Evolutionary conservation across 1,139 yeast species (phyloP).

Genomic region (Candida tetrigidarum): DNA sequence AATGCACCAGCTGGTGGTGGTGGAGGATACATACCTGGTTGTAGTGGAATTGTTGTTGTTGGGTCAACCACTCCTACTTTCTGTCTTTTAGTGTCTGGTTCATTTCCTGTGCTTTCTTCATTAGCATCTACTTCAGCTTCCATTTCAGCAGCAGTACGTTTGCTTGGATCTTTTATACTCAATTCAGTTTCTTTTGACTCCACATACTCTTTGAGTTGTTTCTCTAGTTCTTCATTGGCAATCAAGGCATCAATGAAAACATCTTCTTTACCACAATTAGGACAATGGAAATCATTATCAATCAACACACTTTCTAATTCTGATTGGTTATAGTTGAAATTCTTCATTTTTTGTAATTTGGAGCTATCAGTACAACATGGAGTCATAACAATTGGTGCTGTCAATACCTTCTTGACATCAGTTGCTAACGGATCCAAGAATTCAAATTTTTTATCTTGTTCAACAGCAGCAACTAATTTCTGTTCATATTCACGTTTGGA

Average conservation of each 20-base stretch:
- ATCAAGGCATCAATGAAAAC: constrained; percentile 73
- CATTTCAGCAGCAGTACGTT: constrained; percentile 28
- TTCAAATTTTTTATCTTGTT: constrained; percentile 46
- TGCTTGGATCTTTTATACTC: constrained; percentile 42
- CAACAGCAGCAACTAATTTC: constrained; percentile 37
- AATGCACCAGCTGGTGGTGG: constrained; percentile 26
- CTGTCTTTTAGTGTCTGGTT: constrained; percentile 35
- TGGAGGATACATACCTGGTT: constrained; percentile 23
- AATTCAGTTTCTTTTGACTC: constrained; percentile 46
- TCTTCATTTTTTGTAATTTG: constrained; percentile 56
- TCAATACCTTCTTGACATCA: constrained; percentile 66
- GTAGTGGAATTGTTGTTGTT: constrained; percentile 17
- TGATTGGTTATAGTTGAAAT: constrained; percentile 42
- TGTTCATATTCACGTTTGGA: constrained; percentile 46
- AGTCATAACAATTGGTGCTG: constrained; percentile 75
- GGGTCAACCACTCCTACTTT: too few relatives aligned
- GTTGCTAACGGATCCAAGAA: constrained; percentile 62
- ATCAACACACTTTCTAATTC: constrained; percentile 71
- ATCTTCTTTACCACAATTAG: constrained; percentile 78
- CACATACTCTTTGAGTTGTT: constrained; percentile 55
- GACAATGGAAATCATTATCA: constrained; percentile 89
- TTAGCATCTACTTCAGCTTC: constrained; percentile 22
- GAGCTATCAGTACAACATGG: constrained; percentile 72
- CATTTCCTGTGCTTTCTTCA: too few relatives aligned
- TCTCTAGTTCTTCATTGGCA: constrained; percentile 61